Conservation (phyloP, 768 basidiomycete genomes). For the Phanerodontia chrysosporium region DNA sequence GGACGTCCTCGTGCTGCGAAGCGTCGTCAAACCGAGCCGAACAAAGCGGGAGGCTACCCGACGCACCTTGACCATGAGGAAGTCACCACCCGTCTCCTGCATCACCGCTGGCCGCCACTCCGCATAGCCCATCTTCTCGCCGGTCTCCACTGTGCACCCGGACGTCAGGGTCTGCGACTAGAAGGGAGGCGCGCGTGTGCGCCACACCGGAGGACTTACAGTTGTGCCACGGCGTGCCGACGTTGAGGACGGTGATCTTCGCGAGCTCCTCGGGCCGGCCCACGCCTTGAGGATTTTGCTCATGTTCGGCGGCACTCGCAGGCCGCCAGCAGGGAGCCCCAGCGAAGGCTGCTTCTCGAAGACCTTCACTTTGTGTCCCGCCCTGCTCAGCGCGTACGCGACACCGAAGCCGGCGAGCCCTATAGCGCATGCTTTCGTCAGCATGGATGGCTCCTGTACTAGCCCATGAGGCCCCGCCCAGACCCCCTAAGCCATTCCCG, state of each 20-base stretch:
- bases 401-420: constrained; percentile 53
- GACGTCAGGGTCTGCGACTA: constrained; percentile 1
- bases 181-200: background rate
- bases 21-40: no score
- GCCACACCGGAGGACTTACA: constrained; percentile 23
- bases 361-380: constrained; percentile 56
- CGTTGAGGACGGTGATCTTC: constrained; percentile 32
- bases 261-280: constrained; percentile 44
- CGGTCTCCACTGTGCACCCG: constrained; percentile 35
- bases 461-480: no score
- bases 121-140: constrained; percentile 41
- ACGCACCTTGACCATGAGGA: constrained; percentile 45
- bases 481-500: background rate
- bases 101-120: constrained; percentile 46
- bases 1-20: constrained; percentile 49
- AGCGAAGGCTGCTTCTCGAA: constrained; percentile 47
- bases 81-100: constrained; percentile 44
- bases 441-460: background rate
- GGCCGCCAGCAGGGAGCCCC: constrained; percentile 33
- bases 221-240: constrained; percentile 29
- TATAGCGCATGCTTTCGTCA: constrained; percentile 9
- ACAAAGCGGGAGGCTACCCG: no score
- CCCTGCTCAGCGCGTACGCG: constrained; percentile 50
- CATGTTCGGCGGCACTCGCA: constrained; percentile 55
- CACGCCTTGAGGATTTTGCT: constrained; percentile 51